phyloP scores from a whole-genome alignment of 148 eudicot species.

The Vaccinium corymbosum region DNA sequence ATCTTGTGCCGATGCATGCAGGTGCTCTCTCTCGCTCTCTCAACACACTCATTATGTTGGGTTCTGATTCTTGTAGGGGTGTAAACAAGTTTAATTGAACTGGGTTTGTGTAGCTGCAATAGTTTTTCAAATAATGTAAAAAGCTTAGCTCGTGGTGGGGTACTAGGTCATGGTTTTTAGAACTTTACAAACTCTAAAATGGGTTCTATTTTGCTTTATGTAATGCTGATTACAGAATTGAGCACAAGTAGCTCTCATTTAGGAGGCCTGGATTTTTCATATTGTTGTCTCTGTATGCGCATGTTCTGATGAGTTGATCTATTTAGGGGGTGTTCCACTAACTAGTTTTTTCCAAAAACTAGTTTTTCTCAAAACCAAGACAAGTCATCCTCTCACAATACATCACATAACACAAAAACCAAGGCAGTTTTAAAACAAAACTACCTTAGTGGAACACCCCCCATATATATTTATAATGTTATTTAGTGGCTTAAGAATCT shows the following conservation, averaged over 20 bases:
- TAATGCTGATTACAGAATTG: not conserved
- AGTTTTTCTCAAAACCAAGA: too few relatives aligned
- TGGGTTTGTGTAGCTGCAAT: not conserved
- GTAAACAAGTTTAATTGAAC: too few relatives aligned
- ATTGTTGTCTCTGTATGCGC: not conserved
- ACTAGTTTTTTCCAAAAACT: too few relatives aligned
- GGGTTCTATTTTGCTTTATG: not conserved
- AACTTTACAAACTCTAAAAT: not conserved
- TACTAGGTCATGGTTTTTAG: not conserved
- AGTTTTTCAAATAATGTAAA: not conserved
- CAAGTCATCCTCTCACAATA: too few relatives aligned
- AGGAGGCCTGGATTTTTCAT: not conserved
- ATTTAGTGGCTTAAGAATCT: not conserved
- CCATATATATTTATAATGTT: not conserved
- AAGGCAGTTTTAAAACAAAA: too few relatives aligned
- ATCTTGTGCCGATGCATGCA: constrained; percentile 80
- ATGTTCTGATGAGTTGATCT: not conserved
- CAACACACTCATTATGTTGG: not conserved
- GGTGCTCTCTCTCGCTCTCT: constrained; percentile 34
- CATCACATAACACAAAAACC: too few relatives aligned
- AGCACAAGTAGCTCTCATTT: not conserved
- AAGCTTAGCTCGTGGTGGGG: not conserved
- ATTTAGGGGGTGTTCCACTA: too few relatives aligned
- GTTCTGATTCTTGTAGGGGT: not conserved
- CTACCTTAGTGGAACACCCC: too few relatives aligned